phyloP scores from a whole-genome alignment of 108 stramenopile species.

The Cyclotella choctawhatcheeana region DNA sequence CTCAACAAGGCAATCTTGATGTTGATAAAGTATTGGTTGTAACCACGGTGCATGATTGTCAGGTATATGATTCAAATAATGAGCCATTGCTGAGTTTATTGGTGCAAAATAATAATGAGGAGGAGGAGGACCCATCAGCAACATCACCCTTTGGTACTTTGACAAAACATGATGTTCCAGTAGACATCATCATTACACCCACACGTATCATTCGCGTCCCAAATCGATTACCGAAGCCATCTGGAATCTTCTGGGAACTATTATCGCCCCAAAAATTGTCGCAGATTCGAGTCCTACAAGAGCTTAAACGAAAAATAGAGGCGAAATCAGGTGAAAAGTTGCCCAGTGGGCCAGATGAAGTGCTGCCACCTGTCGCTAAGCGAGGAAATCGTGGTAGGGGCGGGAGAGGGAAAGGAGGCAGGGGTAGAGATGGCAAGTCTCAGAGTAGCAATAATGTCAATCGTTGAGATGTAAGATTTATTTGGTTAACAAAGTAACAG shows the following conservation, averaged over 20 bases:
- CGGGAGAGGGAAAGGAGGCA: conserved; percentile 20
- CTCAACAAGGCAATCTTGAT: conserved; percentile 69
- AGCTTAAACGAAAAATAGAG: conserved; percentile 66
- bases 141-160: conserved; percentile 52
- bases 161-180: conserved; percentile 77
- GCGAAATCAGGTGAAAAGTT: conserved; percentile 38
- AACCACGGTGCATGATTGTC: conserved; percentile 73
- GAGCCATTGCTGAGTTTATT: conserved; percentile 44
- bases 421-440: conserved; percentile 17
- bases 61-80: conserved; percentile 50
- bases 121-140: conserved; percentile 6
- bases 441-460: background rate
- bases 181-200: conserved; percentile 78
- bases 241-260: conserved; percentile 75
- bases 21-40: conserved; percentile 58
- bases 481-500: too few species aligned
- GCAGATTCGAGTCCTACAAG: conserved; percentile 65
- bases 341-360: conserved; percentile 73
- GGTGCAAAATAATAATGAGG: background rate
- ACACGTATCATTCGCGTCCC: conserved; percentile 65
- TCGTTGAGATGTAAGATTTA: too few species aligned
- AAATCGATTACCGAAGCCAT: conserved; percentile 62
- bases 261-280: conserved; percentile 75
- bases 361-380: conserved; percentile 65
- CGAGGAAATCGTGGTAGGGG: conserved; percentile 46